Conservation (phyloP, 805 yeast genomes). For the Brettanomyces nanus region DNA sequence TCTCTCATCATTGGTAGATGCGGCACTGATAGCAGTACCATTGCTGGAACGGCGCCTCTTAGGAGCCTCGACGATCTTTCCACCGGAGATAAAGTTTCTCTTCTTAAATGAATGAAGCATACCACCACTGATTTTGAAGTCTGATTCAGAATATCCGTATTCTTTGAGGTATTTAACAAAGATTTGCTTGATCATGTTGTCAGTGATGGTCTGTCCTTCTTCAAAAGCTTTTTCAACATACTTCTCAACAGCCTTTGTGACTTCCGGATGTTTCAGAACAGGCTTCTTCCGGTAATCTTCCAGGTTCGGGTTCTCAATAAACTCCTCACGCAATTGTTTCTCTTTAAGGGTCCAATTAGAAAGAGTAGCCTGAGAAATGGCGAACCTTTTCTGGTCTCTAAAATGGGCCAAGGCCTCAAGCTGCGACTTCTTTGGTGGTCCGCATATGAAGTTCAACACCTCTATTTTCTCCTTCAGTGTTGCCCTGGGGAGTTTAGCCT, state of each 20-base stretch:
- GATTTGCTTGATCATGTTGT: slow-evolving; percentile 18
- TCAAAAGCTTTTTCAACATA: slow-evolving; percentile 12
- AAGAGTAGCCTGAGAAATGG: slow-evolving; percentile 29
- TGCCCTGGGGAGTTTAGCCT: slow-evolving; percentile 22
- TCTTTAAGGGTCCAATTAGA: slow-evolving; percentile 27
- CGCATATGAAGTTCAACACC: slow-evolving; percentile 25
- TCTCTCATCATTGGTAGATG: background rate
- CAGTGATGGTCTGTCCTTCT: slow-evolving; percentile 18
- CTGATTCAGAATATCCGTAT: slow-evolving; percentile 16
- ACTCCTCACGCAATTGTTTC: slow-evolving; percentile 16
- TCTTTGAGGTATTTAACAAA: slow-evolving; percentile 12
- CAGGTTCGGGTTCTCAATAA: slow-evolving; percentile 19
- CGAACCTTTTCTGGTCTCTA: slow-evolving; percentile 14
- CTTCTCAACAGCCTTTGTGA: slow-evolving; percentile 24
- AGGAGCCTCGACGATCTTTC: slow-evolving; percentile 3
- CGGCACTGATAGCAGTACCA: background rate
- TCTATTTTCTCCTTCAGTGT: slow-evolving; percentile 24
- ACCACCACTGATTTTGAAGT: slow-evolving; percentile 25
- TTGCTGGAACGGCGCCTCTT: background rate
- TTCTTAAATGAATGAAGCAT: slow-evolving; percentile 28
- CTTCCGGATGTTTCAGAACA: slow-evolving; percentile 27
- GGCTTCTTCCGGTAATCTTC: slow-evolving; percentile 24
- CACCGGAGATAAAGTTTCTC: slow-evolving; percentile 19
- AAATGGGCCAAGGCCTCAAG: slow-evolving; percentile 21
- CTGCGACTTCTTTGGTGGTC: slow-evolving; percentile 25